These are phyloP conservation scores for Trichoderma pleuroti DNA, from an alignment of 2,329 filamentous ascomycete species.

Conservation along the genomic window DNA sequence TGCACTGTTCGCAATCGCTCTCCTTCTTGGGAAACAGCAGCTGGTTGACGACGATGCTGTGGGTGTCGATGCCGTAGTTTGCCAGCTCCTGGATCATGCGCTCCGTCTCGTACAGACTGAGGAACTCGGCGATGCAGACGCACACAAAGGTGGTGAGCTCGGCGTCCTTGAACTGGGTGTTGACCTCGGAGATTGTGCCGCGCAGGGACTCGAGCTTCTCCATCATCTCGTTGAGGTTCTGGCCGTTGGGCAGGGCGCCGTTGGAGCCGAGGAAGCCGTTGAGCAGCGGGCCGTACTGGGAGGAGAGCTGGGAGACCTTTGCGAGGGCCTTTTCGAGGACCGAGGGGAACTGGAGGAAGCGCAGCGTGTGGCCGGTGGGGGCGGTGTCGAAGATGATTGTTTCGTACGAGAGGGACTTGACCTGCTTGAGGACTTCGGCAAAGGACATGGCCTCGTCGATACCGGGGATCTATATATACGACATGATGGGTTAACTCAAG, in stretches of 20 bases:
- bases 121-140: slow-evolving; percentile 96
- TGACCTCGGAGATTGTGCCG: slow-evolving; percentile 91
- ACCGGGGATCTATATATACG: slow-evolving; percentile 73
- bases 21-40: slow-evolving; percentile 84
- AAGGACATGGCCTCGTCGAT: slow-evolving; percentile 99
- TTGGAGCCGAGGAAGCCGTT: slow-evolving; percentile 86
- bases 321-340: slow-evolving; percentile 98
- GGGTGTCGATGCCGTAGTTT: slow-evolving; percentile 90
- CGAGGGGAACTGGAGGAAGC: slow-evolving; percentile 96
- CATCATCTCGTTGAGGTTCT: slow-evolving; percentile 87
- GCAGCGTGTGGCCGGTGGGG: slow-evolving; percentile 94
- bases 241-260: slow-evolving; percentile 76
- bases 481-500: too few relatives aligned
- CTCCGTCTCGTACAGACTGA: slow-evolving; percentile 96
- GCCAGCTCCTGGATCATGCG: slow-evolving; percentile 98
- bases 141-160: slow-evolving; percentile 96
- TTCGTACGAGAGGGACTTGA: slow-evolving; percentile 98
- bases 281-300: slow-evolving; percentile 92
- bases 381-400: slow-evolving; percentile 99
- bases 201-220: slow-evolving; percentile 91
- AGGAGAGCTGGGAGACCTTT: slow-evolving; percentile 90
- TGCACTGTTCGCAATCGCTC: slow-evolving; percentile 91
- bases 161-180: slow-evolving; percentile 96
- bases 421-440: slow-evolving; percentile 97
- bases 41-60: slow-evolving; percentile 97